phyloP scores from a whole-genome alignment of 208 protist species.

The Acanthamoeba healyi region DNA sequence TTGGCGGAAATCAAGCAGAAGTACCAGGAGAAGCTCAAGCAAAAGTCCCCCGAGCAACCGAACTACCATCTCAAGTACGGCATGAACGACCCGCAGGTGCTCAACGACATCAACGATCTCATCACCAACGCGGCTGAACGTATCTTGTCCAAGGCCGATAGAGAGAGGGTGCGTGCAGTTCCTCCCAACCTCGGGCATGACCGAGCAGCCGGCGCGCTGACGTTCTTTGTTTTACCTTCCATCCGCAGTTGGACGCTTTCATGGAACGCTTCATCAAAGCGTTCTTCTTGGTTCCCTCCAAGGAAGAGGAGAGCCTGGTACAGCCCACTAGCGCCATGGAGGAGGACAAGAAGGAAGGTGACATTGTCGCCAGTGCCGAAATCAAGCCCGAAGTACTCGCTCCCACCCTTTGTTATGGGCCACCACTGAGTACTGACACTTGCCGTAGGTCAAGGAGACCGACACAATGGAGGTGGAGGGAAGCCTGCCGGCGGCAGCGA shows the following conservation, averaged over 20 bases:
- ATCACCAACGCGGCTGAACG: conserved; percentile 73
- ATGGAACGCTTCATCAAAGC: conserved; percentile 69
- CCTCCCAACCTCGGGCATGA: no score
- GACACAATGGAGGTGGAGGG: conserved; percentile 16
- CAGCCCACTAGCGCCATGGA: neutral
- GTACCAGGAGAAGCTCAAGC: conserved; percentile 77
- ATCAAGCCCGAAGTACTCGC: neutral
- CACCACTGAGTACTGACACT: neutral
- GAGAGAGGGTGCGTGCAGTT: conserved; percentile 70
- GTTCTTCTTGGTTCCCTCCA: conserved; percentile 58
- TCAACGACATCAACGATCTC: conserved; percentile 72
- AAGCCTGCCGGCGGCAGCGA: conserved; percentile 6
- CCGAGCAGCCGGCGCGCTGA: no score
- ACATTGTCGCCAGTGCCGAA: neutral
- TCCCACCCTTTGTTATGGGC: neutral
- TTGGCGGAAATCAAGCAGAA: conserved; percentile 81
- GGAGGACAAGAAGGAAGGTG: conserved; percentile 1
- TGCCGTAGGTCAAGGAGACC: neutral
- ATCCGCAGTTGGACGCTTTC: conserved; percentile 72
- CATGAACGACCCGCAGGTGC: conserved; percentile 75
- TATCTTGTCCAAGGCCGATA: conserved; percentile 49
- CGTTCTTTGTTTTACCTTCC: neutral
- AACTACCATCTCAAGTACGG: conserved; percentile 74
- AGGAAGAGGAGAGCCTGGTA: neutral
- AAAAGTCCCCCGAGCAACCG: conserved; percentile 19